Conservation (phyloP, 371 early-diverging fungal species). For the Chytridium lagenaria region DNA sequence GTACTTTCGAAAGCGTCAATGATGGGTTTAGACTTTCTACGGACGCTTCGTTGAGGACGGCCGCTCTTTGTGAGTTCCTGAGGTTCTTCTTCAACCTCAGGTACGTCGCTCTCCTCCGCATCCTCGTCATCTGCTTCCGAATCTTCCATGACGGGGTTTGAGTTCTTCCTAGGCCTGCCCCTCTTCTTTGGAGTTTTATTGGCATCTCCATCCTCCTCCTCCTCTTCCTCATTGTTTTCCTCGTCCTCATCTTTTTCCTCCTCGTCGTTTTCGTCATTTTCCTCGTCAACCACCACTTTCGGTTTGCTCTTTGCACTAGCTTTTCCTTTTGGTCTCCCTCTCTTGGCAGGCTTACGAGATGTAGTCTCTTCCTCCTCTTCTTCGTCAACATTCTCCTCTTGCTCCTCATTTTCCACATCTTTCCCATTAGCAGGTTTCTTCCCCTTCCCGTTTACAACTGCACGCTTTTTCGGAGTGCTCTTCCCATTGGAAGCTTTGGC, state of each 20-base stretch:
- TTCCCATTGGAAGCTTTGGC: too few species aligned
- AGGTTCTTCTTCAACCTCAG: not conserved
- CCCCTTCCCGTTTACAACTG: not conserved
- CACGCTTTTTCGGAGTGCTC: too few species aligned
- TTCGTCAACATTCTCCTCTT: conserved; percentile 13
- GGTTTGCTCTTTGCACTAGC: not conserved
- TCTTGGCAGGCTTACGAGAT: not conserved
- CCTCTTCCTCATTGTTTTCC: conserved; percentile 19
- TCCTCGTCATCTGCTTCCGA: not conserved
- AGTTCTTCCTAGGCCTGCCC: not conserved
- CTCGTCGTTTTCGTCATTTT: not conserved
- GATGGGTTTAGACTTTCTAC: not conserved
- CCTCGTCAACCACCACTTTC: not conserved
- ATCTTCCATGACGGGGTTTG: not conserved
- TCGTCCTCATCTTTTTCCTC: conserved; percentile 3
- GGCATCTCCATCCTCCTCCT: conserved; percentile 21
- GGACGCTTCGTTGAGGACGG: not conserved
- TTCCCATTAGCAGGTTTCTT: conserved; percentile 36
- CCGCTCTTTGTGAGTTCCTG: not conserved
- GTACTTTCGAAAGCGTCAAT: not conserved
- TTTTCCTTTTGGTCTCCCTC: not conserved
- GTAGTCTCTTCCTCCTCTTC: not conserved
- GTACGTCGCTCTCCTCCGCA: not conserved
- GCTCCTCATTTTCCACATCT: conserved; percentile 39
- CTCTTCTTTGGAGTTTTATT: not conserved